Conservation (phyloP, 73 alveolate genomes). For the Paramecium bursaria region DNA sequence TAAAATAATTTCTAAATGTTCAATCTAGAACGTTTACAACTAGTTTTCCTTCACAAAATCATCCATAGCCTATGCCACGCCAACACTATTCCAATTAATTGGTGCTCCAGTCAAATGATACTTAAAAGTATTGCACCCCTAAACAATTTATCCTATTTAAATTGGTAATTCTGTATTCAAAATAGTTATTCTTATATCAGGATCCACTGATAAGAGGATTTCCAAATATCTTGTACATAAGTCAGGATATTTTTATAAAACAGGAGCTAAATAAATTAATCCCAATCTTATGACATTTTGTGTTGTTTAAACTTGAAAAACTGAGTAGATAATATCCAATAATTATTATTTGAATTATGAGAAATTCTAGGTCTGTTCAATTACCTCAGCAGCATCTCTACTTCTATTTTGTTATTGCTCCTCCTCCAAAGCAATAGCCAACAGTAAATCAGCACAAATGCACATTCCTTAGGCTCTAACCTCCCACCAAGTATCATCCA, state of each 20-base stretch:
- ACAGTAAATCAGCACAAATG: conserved; percentile 61
- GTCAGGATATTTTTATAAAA: conserved; percentile 79
- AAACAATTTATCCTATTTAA: conserved; percentile 77
- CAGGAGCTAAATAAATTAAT: conserved; percentile 83
- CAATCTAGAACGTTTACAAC: conserved; percentile 74
- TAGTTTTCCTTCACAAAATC: conserved; percentile 71
- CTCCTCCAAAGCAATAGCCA: conserved; percentile 37
- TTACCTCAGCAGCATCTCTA: not conserved
- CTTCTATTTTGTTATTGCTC: not conserved
- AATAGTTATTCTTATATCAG: conserved; percentile 77
- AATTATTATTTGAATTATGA: conserved; percentile 22
- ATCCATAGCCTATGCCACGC: conserved; percentile 81
- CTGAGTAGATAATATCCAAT: conserved; percentile 53
- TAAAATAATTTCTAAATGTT: conserved; percentile 81
- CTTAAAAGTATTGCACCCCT: conserved; percentile 80
- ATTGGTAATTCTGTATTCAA: conserved; percentile 74
- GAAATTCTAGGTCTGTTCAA: not conserved
- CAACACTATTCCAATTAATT: conserved; percentile 83
- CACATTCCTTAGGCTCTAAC: conserved; percentile 67
- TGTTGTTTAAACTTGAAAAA: conserved; percentile 41
- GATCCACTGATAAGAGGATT: conserved; percentile 77
- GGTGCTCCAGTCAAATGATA: conserved; percentile 86
- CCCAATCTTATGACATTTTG: conserved; percentile 74
- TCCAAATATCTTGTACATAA: conserved; percentile 77
- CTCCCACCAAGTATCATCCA: conserved; percentile 72